Conservation (phyloP, 139 green algal genomes). For the Auxenochlorella pyrenoidosa region DNA sequence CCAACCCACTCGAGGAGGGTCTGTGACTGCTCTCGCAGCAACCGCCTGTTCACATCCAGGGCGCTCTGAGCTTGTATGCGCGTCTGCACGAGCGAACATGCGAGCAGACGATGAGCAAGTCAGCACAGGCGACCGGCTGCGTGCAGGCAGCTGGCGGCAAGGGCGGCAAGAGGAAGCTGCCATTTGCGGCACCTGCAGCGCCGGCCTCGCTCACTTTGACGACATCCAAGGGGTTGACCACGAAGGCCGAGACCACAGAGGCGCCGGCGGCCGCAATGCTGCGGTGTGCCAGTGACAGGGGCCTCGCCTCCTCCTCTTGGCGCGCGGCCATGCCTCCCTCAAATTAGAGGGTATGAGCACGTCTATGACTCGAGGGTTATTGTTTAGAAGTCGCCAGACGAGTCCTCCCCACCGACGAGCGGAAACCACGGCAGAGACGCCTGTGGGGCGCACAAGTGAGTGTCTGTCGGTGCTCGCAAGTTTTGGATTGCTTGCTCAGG, state of each 20-base stretch:
- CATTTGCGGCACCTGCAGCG: background rate
- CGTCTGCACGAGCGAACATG: constrained; percentile 50
- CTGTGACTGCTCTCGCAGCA: constrained; percentile 12
- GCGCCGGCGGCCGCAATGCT: constrained; percentile 71
- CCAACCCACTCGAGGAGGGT: constrained; percentile 48
- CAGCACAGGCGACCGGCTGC: background rate
- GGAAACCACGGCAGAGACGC: too few species aligned
- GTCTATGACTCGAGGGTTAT: too few species aligned
- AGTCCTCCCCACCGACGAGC: too few species aligned
- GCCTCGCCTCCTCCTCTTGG: background rate
- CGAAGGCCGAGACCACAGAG: constrained; percentile 67
- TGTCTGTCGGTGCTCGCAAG: too few species aligned
- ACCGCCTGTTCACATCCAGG: background rate
- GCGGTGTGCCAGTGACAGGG: constrained; percentile 25
- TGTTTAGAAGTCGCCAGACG: too few species aligned
- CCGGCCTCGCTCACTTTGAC: constrained; percentile 72
- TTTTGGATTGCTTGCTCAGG: too few species aligned
- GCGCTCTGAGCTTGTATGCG: constrained; percentile 70
- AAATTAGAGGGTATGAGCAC: background rate
- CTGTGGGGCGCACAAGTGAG: too few species aligned
- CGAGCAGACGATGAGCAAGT: background rate
- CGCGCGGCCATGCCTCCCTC: background rate
- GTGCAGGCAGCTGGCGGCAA: background rate
- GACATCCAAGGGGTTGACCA: constrained; percentile 88
- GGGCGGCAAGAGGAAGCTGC: background rate